Evolutionary conservation across 371 early-diverging fungal species (phyloP).

Genomic region (Massospora cicadina): DNA sequence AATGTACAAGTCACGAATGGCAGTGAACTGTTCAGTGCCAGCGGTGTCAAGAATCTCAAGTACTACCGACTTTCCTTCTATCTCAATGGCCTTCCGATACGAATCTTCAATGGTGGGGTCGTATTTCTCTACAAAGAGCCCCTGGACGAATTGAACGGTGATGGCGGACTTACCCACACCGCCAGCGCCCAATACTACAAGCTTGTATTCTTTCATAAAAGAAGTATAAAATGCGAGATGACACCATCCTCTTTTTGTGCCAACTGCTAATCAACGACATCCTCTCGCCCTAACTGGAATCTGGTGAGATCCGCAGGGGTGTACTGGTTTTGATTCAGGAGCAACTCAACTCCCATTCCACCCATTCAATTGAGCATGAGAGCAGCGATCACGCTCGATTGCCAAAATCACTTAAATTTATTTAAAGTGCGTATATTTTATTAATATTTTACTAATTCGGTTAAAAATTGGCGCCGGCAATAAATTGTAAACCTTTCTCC

Average conservation of each 20-base stretch:
- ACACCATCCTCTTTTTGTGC: not conserved
- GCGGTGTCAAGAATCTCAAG: slow-evolving; percentile 82
- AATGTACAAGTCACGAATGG: slow-evolving; percentile 83
- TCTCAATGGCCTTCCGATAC: slow-evolving; percentile 72
- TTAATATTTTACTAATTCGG: too few species aligned
- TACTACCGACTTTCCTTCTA: slow-evolving; percentile 72
- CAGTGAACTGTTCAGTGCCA: slow-evolving; percentile 75
- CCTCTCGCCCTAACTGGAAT: not conserved
- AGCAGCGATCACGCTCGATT: too few species aligned
- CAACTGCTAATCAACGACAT: not conserved
- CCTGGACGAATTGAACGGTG: slow-evolving; percentile 83
- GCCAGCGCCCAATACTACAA: slow-evolving; percentile 76
- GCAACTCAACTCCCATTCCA: not conserved
- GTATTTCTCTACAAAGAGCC: slow-evolving; percentile 75
- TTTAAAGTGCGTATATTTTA: too few species aligned
- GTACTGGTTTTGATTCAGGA: not conserved
- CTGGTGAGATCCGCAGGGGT: not conserved
- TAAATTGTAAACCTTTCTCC: too few species aligned
- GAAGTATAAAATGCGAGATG: not conserved
- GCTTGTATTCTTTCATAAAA: slow-evolving; percentile 59
- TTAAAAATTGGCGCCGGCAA: too few species aligned
- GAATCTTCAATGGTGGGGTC: slow-evolving; percentile 86
- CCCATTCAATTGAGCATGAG: too few species aligned
- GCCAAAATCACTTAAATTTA: too few species aligned
- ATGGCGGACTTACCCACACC: slow-evolving; percentile 85